Evolutionary conservation across 352 stramenopile genomes (phyloP).

Genomic region (Peronospora farinosa): DNA sequence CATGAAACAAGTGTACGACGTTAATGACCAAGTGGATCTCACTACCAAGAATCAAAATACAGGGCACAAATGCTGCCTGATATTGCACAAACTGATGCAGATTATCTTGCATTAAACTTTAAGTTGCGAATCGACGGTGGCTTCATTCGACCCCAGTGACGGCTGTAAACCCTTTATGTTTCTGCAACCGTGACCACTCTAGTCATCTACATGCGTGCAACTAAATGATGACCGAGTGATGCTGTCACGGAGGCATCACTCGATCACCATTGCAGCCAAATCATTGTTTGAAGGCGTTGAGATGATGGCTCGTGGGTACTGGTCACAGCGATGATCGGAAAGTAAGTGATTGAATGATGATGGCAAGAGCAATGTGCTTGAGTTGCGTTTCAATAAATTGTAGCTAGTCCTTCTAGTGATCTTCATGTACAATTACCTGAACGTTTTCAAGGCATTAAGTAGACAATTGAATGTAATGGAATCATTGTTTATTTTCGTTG

Average conservation of each 20-base stretch:
- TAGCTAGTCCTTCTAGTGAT: no score
- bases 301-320: background rate
- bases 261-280: background rate
- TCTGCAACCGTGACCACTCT: slow-evolving; percentile 27
- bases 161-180: slow-evolving; percentile 27
- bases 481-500: background rate
- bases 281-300: background rate
- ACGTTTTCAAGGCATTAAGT: no score
- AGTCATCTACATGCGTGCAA: slow-evolving; percentile 10
- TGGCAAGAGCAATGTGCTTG: background rate
- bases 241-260: slow-evolving; percentile 1
- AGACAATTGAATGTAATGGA: no score
- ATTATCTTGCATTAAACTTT: no score
- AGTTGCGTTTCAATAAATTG: background rate
- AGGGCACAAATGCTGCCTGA: background rate
- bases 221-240: no score
- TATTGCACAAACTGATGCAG: no score
- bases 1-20: no score
- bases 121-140: background rate
- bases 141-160: no score
- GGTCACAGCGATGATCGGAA: background rate
- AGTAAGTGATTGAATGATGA: background rate
- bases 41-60: background rate
- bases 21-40: no score
- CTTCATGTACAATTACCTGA: no score